Evolutionary conservation across 192 early-diverging fungal genomes (phyloP).

Genomic region (Podila minutissima): DNA sequence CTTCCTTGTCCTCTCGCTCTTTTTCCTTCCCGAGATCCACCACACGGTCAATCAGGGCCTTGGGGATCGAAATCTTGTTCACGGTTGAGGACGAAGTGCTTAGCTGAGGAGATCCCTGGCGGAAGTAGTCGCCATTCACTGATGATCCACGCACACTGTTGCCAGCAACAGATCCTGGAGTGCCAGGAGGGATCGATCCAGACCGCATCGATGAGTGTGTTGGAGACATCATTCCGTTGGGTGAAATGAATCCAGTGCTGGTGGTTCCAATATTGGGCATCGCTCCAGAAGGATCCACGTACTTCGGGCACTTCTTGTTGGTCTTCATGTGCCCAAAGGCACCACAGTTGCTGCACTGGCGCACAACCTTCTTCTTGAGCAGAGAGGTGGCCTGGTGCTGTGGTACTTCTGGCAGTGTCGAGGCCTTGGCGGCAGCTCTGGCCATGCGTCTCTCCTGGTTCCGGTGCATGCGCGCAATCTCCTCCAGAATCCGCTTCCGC

Average conservation of each 20-base stretch:
- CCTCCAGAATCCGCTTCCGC: conserved; percentile 69
- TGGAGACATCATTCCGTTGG: conserved; percentile 35
- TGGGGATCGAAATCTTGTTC: conserved; percentile 51
- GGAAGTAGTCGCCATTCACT: conserved; percentile 11
- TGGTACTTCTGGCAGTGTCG: conserved; percentile 51
- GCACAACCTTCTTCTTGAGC: conserved; percentile 74
- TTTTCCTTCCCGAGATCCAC: conserved; percentile 39
- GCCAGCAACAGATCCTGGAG: conserved; percentile 3
- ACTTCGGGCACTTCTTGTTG: conserved; percentile 81
- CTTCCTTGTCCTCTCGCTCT: conserved; percentile 44
- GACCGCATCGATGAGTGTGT: conserved; percentile 14
- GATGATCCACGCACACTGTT: conserved; percentile 8
- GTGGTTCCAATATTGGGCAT: conserved; percentile 36
- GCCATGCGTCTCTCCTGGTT: conserved; percentile 70
- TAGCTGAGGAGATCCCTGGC: conserved; percentile 32
- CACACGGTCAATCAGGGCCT: conserved; percentile 46
- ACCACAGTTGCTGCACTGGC: conserved; percentile 84
- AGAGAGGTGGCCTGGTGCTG: conserved; percentile 17
- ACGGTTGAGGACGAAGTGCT: neutral
- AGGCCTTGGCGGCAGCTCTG: conserved; percentile 61
- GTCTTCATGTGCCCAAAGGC: conserved; percentile 90
- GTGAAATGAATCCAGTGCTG: conserved; percentile 19
- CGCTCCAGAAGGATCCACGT: conserved; percentile 45
- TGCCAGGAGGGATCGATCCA: conserved; percentile 26
- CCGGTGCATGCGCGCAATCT: conserved; percentile 69